These are phyloP conservation scores for Parietaria judaica DNA, from an alignment of 306 rosid species.

Conservation along the genomic window DNA sequence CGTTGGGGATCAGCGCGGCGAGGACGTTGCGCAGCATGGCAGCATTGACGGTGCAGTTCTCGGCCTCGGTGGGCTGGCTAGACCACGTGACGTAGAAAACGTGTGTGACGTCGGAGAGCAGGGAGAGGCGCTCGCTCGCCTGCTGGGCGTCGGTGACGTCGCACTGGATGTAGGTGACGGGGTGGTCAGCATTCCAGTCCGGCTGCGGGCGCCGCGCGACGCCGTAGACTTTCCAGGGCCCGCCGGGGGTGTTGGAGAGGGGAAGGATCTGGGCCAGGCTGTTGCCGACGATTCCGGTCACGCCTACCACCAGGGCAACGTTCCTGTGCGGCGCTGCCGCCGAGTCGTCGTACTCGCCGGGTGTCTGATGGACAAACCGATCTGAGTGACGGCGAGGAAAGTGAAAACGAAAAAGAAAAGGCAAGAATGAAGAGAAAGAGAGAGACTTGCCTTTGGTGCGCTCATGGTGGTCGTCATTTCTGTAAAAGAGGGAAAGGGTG, in stretches of 20 bases:
- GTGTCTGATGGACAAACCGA: constrained; percentile 12
- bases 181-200: constrained; percentile 43
- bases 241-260: constrained; percentile 49
- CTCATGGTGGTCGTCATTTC: too few species aligned
- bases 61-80: constrained; percentile 29
- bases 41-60: constrained; percentile 42
- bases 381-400: too few species aligned
- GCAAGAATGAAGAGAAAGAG: too few species aligned
- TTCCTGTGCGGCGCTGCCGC: constrained; percentile 15
- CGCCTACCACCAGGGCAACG: constrained; percentile 38
- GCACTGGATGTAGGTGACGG: constrained; percentile 47
- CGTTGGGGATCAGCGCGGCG: constrained; percentile 44
- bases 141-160: constrained; percentile 42
- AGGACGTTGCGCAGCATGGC: constrained; percentile 45
- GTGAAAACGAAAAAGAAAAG: too few species aligned
- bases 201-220: constrained; percentile 48
- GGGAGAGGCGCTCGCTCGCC: constrained; percentile 36
- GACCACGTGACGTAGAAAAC: constrained; percentile 45
- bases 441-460: too few species aligned
- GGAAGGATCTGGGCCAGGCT: constrained; percentile 64
- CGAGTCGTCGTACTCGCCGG: neutral
- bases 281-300: constrained; percentile 40
- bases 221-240: constrained; percentile 60
- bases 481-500: too few species aligned
- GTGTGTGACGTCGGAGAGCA: constrained; percentile 44